Base-by-base conservation (phyloP, 306 rosid genomes). In the Quercus berberidifolia region DNA sequence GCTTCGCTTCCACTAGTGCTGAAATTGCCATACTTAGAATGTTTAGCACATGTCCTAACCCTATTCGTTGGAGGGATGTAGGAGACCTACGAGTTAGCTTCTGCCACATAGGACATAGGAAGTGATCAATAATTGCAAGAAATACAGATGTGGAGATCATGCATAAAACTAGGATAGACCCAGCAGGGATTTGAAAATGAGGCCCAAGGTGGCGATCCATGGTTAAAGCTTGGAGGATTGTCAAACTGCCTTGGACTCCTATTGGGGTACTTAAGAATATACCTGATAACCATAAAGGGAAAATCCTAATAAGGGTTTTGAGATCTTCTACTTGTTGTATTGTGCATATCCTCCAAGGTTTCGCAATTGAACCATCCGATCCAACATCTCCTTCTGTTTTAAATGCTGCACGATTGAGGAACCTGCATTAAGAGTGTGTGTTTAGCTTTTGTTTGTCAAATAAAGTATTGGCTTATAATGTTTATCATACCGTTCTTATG, bases 1-100 rank as follows among this genome's bases (percentile, higher is more conserved):
- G 87, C 80, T 87, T 88, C 28, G 90, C 83, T 82, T 92, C 94
- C 76, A 92, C 90, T 20, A 90, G 17, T 11, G 93, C 96, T 21
- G 92, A 82, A 9, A 79, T 76, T 2, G 55, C 77, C 90, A 91
- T 83, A 2, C 78, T 19, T 2, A 88, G 57, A 38, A 82, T 54
- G 76, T 52, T 90, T 6, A 90, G 35, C 30, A 82, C 65, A 38
- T 92, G 93, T 23, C 95, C 95, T 6, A 84, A 30, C 43, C 93
- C 93, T 17, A 92, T 57, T 71, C 79, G 78, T 33, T 78, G 90
- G 69, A 90, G 90, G 3, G 90, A 86, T 2, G 83, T 77, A 0
- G 83, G 88, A 4, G 58, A 52, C 60, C 62, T 67, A 8, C 89
- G 77, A 12, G 64, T 81, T 33, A 88, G 55, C 71, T 71, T 89